Conservation (phyloP, 768 basidiomycete genomes). For the Holtermannia corniformis region DNA sequence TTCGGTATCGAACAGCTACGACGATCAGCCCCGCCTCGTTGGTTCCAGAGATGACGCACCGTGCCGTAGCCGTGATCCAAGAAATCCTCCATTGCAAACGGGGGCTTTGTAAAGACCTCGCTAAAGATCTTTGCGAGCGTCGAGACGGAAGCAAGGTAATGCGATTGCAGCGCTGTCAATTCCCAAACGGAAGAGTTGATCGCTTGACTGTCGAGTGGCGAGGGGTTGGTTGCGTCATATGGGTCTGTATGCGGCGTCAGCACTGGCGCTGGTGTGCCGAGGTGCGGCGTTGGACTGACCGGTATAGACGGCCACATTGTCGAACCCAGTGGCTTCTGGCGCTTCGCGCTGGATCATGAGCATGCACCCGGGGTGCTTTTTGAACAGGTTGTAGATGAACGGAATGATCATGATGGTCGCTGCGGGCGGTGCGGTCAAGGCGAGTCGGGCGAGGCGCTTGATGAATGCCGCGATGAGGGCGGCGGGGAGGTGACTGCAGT, state of each 20-base stretch:
- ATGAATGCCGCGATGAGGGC: constrained; percentile 89
- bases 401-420: constrained; percentile 85
- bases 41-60: constrained; percentile 26
- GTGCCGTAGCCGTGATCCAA: constrained; percentile 60
- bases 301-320: constrained; percentile 3
- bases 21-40: neutral
- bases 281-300: neutral
- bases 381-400: constrained; percentile 88
- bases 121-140: constrained; percentile 74
- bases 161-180: constrained; percentile 61
- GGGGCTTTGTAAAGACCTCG: constrained; percentile 86
- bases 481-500: constrained; percentile 68
- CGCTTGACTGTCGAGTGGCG: constrained; percentile 69
- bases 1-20: constrained; percentile 79
- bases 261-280: constrained; percentile 1
- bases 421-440: constrained; percentile 75
- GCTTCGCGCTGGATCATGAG: constrained; percentile 68
- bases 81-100: constrained; percentile 88
- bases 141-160: constrained; percentile 82
- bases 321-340: constrained; percentile 19
- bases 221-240: constrained; percentile 56
- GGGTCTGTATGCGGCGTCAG: constrained; percentile 49
- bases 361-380: constrained; percentile 85
- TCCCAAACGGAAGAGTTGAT: constrained; percentile 90
- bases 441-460: constrained; percentile 77